Base-by-base conservation (phyloP, 148 eudicot genomes). In the Rhododendron kiyosumense region DNA sequence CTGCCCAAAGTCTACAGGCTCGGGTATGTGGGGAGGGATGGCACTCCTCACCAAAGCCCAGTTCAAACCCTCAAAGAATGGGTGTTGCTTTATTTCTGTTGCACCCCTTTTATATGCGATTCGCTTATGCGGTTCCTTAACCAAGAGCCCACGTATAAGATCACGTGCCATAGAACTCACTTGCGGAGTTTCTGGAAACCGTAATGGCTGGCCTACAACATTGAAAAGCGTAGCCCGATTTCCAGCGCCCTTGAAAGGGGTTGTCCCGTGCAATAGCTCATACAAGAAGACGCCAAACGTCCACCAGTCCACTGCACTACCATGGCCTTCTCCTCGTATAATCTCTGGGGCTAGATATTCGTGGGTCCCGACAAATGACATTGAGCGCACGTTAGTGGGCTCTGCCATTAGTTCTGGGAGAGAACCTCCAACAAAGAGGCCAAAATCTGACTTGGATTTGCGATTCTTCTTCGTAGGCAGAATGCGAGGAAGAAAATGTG, bases 241-340 rank as follows among this genome's bases (percentile, higher is more conserved):
- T 3, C 98, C 98, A 38, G 91, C 85, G 4, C 98, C 98, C 87
- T 96, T 96, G 77, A 96, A 96, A 49, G 98, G 98, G 57, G 98
- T 96, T 26, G 93, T 92, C 9, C 98, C 98, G 57, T 92, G 95
- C 49, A 95, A 86, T n/a, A 95, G 92, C 89, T 95, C 98, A 41
- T 94, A 95, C 11, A 95, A 86, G 88, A 95, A 95, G 4, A 95
- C 91, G 0, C 98, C 98, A 51, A 95, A 94, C 0, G 98, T 95
- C 98, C 98, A 95, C 98, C 98, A 95, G 87, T 95, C 98, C 28
- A 95, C 98, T 2, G 98, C 98, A 82, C 98, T 95, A 8, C 98
- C 98, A 78, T 96, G 98, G 32, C 98, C 98, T 87, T 96, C 98
- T 0, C 98, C 98, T 0, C 98, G 94, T 36, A 96, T 93, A 63